Base-by-base conservation (phyloP, 768 basidiomycete species). In the Mycena rosella region DNA sequence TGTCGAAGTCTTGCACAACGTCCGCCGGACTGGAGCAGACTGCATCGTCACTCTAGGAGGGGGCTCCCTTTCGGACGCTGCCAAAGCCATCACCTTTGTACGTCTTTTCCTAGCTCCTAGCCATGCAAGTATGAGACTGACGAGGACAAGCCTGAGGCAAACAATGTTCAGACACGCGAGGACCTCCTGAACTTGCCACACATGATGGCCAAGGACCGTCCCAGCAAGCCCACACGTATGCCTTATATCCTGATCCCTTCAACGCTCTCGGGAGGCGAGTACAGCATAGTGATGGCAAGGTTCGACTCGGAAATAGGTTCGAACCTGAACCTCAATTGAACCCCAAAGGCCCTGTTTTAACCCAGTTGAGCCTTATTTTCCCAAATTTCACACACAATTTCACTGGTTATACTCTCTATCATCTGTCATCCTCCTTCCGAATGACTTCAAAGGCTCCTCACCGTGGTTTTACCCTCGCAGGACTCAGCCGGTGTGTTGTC, bases 71-170 rank as follows among this genome's bases (percentile, higher is more conserved):
- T 49, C 48, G 48, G 48, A 49, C 49, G 49, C 49, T 52, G 49
- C 49, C 49, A 52, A 52, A 52, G 49, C 49, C 49, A 52, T 52
- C 49, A 52, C 49, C 30, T 52, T 52, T 52, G 49, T 52, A 52
- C 49, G 49, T 52, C 29, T 52, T 52, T 49, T 49, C 48, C 49
- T 52, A 32, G 30, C 18, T 52, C 49, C 49, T 52, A 52, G 30
- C 29, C 49, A 52, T 52, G 29, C 49, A 52, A 52, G 49, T 52
- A 52, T 32, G 49, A 52, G 49, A 32, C 18, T 29, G 49, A 52
- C 49, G 48, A 49, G 48, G 48, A 49, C 48, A 49, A 49, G 48
- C 24, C 48, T 49, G 26, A 49, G 26, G 48, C 24, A 27, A 49
- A 49, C 48, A 26, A 49, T 49, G 48, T 49, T 49, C 48, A 49